Evolutionary conservation across 2,329 filamentous ascomycete genomes (phyloP).

Genomic region (Trichoderma simmonsii): DNA sequence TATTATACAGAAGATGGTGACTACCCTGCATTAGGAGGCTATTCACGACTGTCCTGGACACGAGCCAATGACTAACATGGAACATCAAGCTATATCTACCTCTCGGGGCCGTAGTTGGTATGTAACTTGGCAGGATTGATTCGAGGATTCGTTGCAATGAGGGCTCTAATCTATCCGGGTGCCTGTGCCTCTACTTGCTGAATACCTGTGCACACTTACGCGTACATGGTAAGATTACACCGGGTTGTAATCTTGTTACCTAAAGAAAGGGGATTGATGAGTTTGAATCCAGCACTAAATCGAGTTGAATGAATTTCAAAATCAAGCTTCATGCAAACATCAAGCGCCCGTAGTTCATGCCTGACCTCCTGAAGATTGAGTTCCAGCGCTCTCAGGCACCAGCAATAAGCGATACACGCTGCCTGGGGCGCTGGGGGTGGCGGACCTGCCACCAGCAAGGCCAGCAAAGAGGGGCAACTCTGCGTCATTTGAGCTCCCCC

Average conservation of each 20-base stretch:
- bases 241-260: neutral
- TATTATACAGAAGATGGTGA: neutral
- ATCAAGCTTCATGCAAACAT: neutral
- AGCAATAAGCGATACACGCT: neutral
- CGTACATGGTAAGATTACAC: neutral
- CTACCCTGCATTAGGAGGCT: neutral
- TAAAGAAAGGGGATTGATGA: neutral
- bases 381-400: constrained; percentile 13
- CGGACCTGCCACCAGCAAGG: neutral
- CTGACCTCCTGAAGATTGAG: neutral
- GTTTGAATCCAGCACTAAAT: neutral
- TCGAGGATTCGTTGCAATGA: neutral
- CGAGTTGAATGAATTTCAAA: neutral
- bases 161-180: neutral
- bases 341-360: neutral
- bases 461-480: constrained; percentile 17
- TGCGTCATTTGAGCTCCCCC: constrained; percentile 26
- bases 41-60: neutral
- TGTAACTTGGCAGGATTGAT: neutral
- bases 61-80: neutral
- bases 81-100: neutral
- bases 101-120: neutral
- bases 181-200: neutral
- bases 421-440: neutral
- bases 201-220: neutral